Evolutionary conservation across 202 grass and related monocot species (phyloP).

Genomic region (Brachypodium distachyon): DNA sequence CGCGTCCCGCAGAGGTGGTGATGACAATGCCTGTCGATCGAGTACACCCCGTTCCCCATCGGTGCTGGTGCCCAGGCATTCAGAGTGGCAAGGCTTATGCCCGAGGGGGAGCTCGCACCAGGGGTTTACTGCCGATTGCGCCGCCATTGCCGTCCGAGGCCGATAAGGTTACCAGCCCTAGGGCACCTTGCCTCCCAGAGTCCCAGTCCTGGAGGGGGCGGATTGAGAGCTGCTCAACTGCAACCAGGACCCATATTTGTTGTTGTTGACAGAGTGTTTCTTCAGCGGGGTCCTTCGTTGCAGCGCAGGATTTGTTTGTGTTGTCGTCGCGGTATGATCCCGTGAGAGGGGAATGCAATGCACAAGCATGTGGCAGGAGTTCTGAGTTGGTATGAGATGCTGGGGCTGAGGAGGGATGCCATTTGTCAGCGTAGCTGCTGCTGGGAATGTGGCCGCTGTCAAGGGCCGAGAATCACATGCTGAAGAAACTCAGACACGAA

Average conservation of each 20-base stretch:
- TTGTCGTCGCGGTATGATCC: conserved; percentile 44
- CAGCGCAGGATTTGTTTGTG: conserved; percentile 39
- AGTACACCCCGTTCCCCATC: conserved; percentile 44
- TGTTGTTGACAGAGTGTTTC: conserved; percentile 35
- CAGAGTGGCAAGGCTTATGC: conserved; percentile 35
- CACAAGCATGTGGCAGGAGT: conserved; percentile 37
- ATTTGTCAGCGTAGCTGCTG: conserved; percentile 19
- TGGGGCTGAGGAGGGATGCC: conserved; percentile 28
- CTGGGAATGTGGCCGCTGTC: conserved; percentile 41
- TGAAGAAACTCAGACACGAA: conserved; percentile 42
- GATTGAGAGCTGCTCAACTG: conserved; percentile 15
- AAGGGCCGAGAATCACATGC: conserved; percentile 30
- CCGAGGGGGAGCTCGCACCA: conserved; percentile 18
- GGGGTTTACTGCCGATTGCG: not conserved
- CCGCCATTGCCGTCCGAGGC: conserved; percentile 6
- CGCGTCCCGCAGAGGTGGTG: conserved; percentile 38
- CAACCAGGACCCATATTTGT: not conserved
- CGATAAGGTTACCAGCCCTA: conserved; percentile 26
- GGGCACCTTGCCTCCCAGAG: conserved; percentile 22
- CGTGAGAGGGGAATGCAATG: conserved; percentile 21
- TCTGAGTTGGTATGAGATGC: conserved; percentile 45
- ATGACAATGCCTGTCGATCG: conserved; percentile 44
- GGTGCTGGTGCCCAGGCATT: conserved; percentile 26
- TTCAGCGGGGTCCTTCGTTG: conserved; percentile 45
- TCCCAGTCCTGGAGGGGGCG: not conserved